Evolutionary conservation across 2,329 filamentous ascomycete species (phyloP), one percentile per base, ranked within the genome.

Genomic region (Fusarium praegraminearum): DNA sequence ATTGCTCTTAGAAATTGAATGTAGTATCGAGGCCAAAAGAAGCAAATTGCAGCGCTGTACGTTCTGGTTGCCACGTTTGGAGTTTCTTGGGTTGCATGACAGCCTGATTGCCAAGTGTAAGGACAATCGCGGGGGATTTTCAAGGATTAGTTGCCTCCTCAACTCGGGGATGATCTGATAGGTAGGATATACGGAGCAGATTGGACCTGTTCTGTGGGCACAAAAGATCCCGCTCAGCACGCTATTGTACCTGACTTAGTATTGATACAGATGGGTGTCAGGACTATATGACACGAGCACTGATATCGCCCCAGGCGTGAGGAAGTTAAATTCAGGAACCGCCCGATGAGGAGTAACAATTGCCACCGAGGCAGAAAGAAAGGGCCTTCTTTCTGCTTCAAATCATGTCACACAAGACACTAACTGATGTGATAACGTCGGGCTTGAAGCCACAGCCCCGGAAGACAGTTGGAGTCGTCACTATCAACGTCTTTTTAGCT

Each of bases 401-500:
- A 18, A 22, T 9, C 9, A 13, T 40, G 24, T 20, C 18, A 7
- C 16, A 10, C 11, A 4, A 22, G 1, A 28, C 35, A 18, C 4
- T 20, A 40, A 40, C 28, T 26, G 16, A 10, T 16, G 15, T 50
- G 9, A 7, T 2, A 51, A 52, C 35, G 49, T 52, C 11, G 35
- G 2, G 35, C 35, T 35, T 41, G 49, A 18, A 52, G n/a, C 49
- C 49, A 52, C 16, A 24, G 35, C 13, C 26, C 15, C 24, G 35
- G 24, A 20, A 11, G 24, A 26, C 20, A 15, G 38, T 30, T 44
- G 13, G 8, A 61, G 12, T 66, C 47, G 26, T 66, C 55, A 66
- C 47, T 22, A 41, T 61, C 32, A 50, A 60, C 33, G 47, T 32
- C n/a, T 22, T 49, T 65, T 35, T 45, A 40, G n/a, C 36, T 13